Conservation (phyloP, 257 asterid species). For the Cynanchum wilfordii region DNA sequence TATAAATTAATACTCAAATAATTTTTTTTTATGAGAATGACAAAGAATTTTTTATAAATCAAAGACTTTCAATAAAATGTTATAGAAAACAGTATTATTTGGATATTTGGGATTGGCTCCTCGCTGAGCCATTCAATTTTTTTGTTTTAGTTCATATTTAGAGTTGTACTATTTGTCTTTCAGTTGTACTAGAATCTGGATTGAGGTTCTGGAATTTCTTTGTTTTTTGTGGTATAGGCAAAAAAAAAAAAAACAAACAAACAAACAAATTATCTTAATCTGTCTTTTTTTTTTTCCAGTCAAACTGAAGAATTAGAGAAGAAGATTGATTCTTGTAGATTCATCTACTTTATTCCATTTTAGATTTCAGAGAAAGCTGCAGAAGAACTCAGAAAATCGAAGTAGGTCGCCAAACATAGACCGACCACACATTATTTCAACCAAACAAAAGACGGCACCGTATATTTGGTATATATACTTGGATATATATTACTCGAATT, state of each 20-base stretch:
- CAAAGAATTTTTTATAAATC: too few relatives aligned
- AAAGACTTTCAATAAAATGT: too few relatives aligned
- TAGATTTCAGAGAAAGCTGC: neutral
- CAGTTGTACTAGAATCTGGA: neutral
- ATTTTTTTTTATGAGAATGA: too few relatives aligned
- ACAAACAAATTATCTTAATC: neutral
- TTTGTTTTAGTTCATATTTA: neutral
- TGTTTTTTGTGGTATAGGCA: slow-evolving; percentile 4
- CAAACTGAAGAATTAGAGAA: neutral
- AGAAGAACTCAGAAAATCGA: neutral
- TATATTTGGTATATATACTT: too few relatives aligned
- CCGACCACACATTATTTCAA: neutral
- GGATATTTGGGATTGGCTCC: slow-evolving; percentile 3
- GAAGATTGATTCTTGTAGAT: neutral
- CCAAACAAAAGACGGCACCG: neutral
- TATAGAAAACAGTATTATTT: neutral
- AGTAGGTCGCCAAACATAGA: neutral
- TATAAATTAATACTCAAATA: too few relatives aligned
- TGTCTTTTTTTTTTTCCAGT: neutral
- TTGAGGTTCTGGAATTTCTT: slow-evolving; percentile 8
- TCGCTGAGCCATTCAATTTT: slow-evolving; percentile 16
- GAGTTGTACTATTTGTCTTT: neutral
- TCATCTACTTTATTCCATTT: neutral
- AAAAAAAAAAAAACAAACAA: neutral
- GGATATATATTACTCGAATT: too few relatives aligned